Conservation (phyloP, 108 stramenopile species). For the Nitzschia sp. region DNA sequence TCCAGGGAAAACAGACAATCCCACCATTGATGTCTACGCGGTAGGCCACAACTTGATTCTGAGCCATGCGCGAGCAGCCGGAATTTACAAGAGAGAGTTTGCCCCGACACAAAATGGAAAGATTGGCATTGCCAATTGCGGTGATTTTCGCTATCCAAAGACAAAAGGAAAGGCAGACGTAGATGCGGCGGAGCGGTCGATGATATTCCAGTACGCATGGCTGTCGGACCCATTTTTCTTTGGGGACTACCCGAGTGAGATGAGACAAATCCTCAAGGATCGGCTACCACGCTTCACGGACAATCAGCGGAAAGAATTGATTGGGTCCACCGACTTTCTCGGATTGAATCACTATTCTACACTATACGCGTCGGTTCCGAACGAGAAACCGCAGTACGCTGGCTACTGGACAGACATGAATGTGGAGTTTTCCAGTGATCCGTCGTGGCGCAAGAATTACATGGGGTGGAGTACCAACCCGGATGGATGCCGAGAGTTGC, state of each 20-base stretch:
- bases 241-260: constrained; percentile 86
- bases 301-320: constrained; percentile 47
- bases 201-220: constrained; percentile 91
- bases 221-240: constrained; percentile 73
- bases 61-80: constrained; percentile 86
- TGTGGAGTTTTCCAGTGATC: constrained; percentile 54
- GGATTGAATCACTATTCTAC: constrained; percentile 93
- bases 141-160: constrained; percentile 80
- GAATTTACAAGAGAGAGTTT: constrained; percentile 69
- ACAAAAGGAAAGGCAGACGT: constrained; percentile 47
- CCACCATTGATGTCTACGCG: constrained; percentile 60
- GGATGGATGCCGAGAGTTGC: constrained; percentile 68
- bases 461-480: constrained; percentile 79
- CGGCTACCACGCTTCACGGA: constrained; percentile 80
- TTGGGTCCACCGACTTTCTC: constrained; percentile 83
- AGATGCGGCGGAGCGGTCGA: constrained; percentile 80
- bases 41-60: constrained; percentile 85
- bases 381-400: constrained; percentile 19
- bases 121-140: constrained; percentile 86
- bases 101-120: constrained; percentile 46
- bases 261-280: constrained; percentile 66
- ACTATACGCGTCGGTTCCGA: constrained; percentile 49
- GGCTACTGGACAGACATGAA: constrained; percentile 82
- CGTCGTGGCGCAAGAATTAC: constrained; percentile 59
- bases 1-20: constrained; percentile 69